Percentiles rank a stretch among this genome's conserved stretches.
These are phyloP conservation scores for Albugo laibachii DNA, from an alignment of 352 stramenopile genomes.

Conservation along the genomic window DNA sequence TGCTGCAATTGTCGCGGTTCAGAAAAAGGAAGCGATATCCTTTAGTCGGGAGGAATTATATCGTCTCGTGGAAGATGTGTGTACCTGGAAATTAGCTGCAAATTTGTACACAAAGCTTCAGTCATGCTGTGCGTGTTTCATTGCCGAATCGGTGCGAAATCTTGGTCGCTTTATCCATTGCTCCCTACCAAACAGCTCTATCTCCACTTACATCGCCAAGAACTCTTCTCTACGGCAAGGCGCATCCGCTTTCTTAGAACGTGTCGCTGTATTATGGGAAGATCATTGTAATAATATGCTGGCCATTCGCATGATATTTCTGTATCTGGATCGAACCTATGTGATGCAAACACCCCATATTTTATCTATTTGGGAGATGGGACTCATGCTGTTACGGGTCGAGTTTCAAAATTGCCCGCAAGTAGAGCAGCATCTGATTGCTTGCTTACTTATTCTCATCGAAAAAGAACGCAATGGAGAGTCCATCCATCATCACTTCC, in stretches of 20 bases:
- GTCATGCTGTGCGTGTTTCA: too few relatives aligned
- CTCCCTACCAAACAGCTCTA: too few relatives aligned
- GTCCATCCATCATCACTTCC: conserved; percentile 55
- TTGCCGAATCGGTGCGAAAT: background rate
- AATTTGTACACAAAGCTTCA: background rate
- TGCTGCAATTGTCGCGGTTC: conserved; percentile 35
- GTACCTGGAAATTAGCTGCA: conserved; percentile 83
- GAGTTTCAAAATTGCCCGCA: conserved; percentile 28
- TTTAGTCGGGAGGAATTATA: conserved; percentile 72
- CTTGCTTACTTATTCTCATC: conserved; percentile 64
- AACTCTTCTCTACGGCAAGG: conserved; percentile 26
- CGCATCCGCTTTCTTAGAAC: conserved; percentile 47
- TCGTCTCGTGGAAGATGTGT: conserved; percentile 75
- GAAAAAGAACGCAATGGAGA: conserved; percentile 76
- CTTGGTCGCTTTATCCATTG: conserved; percentile 27
- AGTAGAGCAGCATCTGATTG: conserved; percentile 48
- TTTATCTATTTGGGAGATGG: conserved; percentile 83
- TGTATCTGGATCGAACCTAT: conserved; percentile 85
- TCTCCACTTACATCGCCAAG: too few relatives aligned
- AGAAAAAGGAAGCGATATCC: conserved; percentile 38
- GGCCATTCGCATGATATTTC: conserved; percentile 85
- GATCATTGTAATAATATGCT: conserved; percentile 85
- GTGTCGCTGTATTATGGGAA: conserved; percentile 67
- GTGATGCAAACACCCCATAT: conserved; percentile 73
- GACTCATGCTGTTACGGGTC: conserved; percentile 45